Percentiles rank a stretch among this genome's conserved stretches.
These are phyloP conservation scores for Cercospora zeina DNA, from an alignment of 2,329 filamentous ascomycete species.

Conservation along the genomic window DNA sequence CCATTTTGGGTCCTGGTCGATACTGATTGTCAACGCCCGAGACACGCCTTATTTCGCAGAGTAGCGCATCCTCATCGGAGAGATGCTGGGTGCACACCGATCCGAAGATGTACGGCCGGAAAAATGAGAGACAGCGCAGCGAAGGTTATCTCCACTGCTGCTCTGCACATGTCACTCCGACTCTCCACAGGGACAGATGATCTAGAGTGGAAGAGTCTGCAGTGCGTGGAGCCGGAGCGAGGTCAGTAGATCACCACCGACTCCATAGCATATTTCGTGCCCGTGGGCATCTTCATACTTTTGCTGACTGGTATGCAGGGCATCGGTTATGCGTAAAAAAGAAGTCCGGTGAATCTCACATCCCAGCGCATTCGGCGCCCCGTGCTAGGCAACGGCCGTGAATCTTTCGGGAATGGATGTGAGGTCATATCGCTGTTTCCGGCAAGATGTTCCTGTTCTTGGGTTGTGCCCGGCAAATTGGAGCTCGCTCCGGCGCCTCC, in stretches of 20 bases:
- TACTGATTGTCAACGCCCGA: no score
- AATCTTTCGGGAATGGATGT: background rate
- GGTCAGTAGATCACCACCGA: background rate
- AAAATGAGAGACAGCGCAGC: background rate
- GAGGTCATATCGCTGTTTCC: constrained; percentile 3
- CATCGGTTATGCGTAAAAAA: background rate
- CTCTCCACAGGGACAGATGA: background rate
- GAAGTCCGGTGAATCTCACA: background rate
- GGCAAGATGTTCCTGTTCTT: background rate
- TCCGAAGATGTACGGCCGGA: no score
- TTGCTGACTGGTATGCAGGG: background rate
- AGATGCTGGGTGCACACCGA: no score
- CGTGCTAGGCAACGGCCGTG: background rate
- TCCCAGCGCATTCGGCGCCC: background rate
- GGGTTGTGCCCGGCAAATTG: constrained; percentile 4
- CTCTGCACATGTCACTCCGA: no score
- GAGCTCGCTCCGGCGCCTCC: background rate
- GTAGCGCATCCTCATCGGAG: no score
- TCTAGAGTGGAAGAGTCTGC: background rate
- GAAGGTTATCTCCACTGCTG: background rate
- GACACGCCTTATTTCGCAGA: no score
- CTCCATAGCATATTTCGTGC: background rate
- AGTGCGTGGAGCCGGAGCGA: background rate
- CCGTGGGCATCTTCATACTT: background rate
- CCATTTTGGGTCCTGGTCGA: no score